A percentile compares a stretch with the other conserved stretches of the same genome.
Evolutionary conservation across 192 early-diverging fungal species (phyloP).

Genomic region (Entrophospora sp.): DNA sequence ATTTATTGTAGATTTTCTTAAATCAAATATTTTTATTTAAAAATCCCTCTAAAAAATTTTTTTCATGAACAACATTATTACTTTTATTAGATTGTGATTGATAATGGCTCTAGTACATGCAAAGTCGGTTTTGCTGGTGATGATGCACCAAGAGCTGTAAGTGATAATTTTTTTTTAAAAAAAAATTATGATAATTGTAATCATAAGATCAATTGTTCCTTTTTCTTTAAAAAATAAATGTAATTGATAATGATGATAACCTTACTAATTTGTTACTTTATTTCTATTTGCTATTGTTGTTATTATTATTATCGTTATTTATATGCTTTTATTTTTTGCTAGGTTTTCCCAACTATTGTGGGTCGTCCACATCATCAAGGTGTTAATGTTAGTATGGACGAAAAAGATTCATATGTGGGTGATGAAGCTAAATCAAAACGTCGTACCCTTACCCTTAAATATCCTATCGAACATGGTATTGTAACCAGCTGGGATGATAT

Average conservation of each 20-base stretch:
- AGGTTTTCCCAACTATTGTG: slow-evolving; percentile 97
- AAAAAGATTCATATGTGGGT: slow-evolving; percentile 97
- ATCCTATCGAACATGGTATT: slow-evolving; percentile 99
- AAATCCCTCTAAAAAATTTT: slow-evolving; percentile 1
- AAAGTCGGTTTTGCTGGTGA: slow-evolving; percentile 90
- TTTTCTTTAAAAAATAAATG: too few relatives aligned
- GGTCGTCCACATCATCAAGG: slow-evolving; percentile 97
- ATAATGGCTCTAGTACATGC: slow-evolving; percentile 91
- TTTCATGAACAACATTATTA: not conserved
- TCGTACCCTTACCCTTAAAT: slow-evolving; percentile 85
- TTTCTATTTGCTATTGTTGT: too few relatives aligned
- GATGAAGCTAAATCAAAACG: slow-evolving; percentile 90
- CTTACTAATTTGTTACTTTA: too few relatives aligned
- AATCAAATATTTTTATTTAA: not conserved
- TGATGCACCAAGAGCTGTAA: slow-evolving; percentile 80
- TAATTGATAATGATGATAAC: too few relatives aligned
- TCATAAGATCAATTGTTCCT: too few relatives aligned
- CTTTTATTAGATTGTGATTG: slow-evolving; percentile 62
- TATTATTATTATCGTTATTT: too few relatives aligned
- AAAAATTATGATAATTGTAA: too few relatives aligned
- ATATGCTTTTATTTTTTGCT: too few relatives aligned
- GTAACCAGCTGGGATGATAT: slow-evolving; percentile 97
- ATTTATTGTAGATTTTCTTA: not conserved
- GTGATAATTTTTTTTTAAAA: too few relatives aligned
- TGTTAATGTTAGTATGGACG: slow-evolving; percentile 58